phyloP scores from a whole-genome alignment of 352 stramenopile genomes.

The Phytophthora quininea region DNA sequence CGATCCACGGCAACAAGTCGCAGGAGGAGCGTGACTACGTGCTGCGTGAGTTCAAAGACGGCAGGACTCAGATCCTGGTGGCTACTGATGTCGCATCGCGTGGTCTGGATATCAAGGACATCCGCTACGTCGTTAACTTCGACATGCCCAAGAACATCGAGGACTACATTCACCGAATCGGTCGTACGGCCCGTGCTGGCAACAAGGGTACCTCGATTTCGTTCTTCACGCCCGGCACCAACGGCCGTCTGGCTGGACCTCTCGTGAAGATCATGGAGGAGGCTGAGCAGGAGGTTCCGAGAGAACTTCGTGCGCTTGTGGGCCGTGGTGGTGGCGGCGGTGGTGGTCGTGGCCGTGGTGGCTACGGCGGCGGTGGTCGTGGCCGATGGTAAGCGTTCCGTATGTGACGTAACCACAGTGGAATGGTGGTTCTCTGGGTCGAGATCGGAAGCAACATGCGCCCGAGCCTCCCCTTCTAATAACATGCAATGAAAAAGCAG shows the following conservation, averaged over 20 bases:
- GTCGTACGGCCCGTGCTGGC: constrained; percentile 97
- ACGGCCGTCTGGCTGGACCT: constrained; percentile 77
- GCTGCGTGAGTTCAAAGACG: constrained; percentile 97
- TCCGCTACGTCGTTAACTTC: constrained; percentile 99
- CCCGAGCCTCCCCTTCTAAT: constrained; percentile 13
- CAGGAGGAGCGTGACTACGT: constrained; percentile 98
- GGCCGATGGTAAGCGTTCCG: constrained; percentile 56
- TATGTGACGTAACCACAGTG: constrained; percentile 13
- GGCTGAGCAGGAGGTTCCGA: constrained; percentile 89
- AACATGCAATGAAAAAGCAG: constrained; percentile 29
- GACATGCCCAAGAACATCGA: constrained; percentile 99
- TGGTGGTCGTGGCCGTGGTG: constrained; percentile 62
- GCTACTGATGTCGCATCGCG: constrained; percentile 99
- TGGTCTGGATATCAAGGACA: constrained; percentile 99
- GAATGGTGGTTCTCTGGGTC: constrained; percentile 1
- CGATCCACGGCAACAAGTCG: constrained; percentile 99
- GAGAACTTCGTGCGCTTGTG: constrained; percentile 75
- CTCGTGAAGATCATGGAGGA: constrained; percentile 92
- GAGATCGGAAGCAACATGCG: neutral
- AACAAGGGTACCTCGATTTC: constrained; percentile 94
- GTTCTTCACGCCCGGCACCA: constrained; percentile 93
- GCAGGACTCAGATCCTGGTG: constrained; percentile 95
- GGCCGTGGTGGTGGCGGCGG: constrained; percentile 66
- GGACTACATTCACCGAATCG: constrained; percentile 98
- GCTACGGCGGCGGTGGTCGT: constrained; percentile 48